Percentiles rank a stretch among this genome's conserved stretches.
Evolutionary conservation across 2,329 filamentous ascomycete genomes (phyloP).

Genomic region (Aspergillus floridensis): DNA sequence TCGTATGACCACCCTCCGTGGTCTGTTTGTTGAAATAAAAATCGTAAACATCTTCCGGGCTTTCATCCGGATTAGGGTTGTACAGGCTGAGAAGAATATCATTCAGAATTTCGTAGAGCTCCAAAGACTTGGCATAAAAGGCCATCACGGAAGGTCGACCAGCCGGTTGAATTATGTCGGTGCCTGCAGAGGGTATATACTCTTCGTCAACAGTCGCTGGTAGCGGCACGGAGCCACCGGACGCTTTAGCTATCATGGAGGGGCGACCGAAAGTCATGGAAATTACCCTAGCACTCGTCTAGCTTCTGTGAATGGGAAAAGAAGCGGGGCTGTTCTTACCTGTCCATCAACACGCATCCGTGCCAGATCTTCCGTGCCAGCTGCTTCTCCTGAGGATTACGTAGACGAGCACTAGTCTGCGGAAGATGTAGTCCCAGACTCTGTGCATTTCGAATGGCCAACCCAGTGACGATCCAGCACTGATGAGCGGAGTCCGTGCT

Average conservation of each 20-base stretch:
- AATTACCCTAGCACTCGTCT: slow-evolving; percentile 26
- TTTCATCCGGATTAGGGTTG: slow-evolving; percentile 25
- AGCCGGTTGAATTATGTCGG: slow-evolving; percentile 20
- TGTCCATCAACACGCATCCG: slow-evolving; percentile 38
- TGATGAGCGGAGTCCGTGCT: slow-evolving; percentile 50
- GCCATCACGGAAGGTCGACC: slow-evolving; percentile 30
- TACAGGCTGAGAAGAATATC: slow-evolving; percentile 34
- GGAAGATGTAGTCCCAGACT: slow-evolving; percentile 47
- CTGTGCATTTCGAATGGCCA: slow-evolving; percentile 49
- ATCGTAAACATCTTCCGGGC: slow-evolving; percentile 25
- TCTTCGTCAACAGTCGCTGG: slow-evolving; percentile 35
- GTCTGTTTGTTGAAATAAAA: slow-evolving; percentile 26
- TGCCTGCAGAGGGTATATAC: slow-evolving; percentile 19
- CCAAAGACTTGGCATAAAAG: slow-evolving; percentile 33
- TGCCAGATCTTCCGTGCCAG: slow-evolving; percentile 36
- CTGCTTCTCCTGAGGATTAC: slow-evolving; percentile 28
- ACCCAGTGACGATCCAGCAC: slow-evolving; percentile 51
- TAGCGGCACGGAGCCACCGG: slow-evolving; percentile 27
- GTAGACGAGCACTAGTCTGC: slow-evolving; percentile 33
- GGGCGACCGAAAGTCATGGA: slow-evolving; percentile 40
- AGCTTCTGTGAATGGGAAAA: neutral
- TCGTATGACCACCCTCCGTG: slow-evolving; percentile 26
- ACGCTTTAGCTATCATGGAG: slow-evolving; percentile 34
- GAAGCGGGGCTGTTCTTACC: slow-evolving; percentile 19
- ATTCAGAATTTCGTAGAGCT: slow-evolving; percentile 37